Evolutionary conservation across 129 eudicot genomes (phyloP).

Genomic region (Heracleum sosnowskyi): DNA sequence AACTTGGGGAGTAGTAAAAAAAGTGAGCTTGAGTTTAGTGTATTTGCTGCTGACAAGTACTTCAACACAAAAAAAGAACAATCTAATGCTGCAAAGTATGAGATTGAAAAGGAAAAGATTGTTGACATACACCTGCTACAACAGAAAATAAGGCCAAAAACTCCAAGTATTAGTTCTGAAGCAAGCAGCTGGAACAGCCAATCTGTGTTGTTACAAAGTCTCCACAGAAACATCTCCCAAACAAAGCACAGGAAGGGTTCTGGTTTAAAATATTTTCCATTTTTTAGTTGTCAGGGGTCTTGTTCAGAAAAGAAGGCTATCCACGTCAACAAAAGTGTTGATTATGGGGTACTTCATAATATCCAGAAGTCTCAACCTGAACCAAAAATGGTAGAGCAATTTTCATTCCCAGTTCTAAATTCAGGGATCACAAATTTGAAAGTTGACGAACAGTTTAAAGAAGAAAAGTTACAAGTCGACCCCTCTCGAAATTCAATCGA

Average conservation of each 20-base stretch:
- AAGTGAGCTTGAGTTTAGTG: slow-evolving; percentile 19
- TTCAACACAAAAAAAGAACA: slow-evolving; percentile 23
- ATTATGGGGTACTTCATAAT: neutral
- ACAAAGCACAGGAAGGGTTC: slow-evolving; percentile 18
- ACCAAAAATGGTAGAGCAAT: slow-evolving; percentile 23
- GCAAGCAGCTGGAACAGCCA: slow-evolving; percentile 54
- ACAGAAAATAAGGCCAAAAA: slow-evolving; percentile 31
- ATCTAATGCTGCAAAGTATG: neutral
- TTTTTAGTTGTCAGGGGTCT: slow-evolving; percentile 35
- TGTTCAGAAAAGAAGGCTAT: slow-evolving; percentile 47
- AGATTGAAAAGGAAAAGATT: slow-evolving; percentile 19
- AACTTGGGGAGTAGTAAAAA: slow-evolving; percentile 10
- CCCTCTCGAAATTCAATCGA: slow-evolving; percentile 53
- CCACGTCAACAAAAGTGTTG: slow-evolving; percentile 11
- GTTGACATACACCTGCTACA: slow-evolving; percentile 18
- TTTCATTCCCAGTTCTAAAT: slow-evolving; percentile 37
- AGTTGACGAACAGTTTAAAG: slow-evolving; percentile 12
- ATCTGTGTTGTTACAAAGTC: slow-evolving; percentile 23
- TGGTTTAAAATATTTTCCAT: slow-evolving; percentile 31
- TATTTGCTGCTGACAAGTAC: slow-evolving; percentile 38
- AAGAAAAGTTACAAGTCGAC: slow-evolving; percentile 26
- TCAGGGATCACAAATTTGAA: slow-evolving; percentile 15
- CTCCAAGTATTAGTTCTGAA: slow-evolving; percentile 42
- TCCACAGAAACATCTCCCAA: slow-evolving; percentile 24
- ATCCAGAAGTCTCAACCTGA: slow-evolving; percentile 5